These are phyloP conservation scores for Aspergillus sp. DNA, from an alignment of 2,329 filamentous ascomycete genomes.

Conservation along the genomic window DNA sequence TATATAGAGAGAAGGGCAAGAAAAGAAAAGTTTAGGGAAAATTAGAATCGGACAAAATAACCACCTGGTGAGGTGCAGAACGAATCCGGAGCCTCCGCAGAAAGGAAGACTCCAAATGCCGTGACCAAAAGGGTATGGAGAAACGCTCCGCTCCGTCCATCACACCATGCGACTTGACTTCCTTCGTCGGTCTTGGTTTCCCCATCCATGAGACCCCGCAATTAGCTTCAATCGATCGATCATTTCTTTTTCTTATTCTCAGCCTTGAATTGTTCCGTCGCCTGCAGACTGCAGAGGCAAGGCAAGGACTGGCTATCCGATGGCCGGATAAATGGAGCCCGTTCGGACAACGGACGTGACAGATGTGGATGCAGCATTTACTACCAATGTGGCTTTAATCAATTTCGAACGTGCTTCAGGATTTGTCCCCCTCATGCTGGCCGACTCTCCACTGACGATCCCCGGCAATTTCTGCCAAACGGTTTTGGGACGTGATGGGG, in stretches of 20 bases:
- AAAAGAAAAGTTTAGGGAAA: background rate
- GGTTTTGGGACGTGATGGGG: background rate
- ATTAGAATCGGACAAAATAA: background rate
- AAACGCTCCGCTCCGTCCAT: background rate
- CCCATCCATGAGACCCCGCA: background rate
- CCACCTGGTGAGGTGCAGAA: background rate
- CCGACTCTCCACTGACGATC: background rate
- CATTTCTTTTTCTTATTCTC: background rate
- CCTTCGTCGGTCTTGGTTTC: background rate
- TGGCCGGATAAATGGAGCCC: background rate
- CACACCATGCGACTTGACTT: background rate
- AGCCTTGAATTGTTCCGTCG: background rate
- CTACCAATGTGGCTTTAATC: background rate
- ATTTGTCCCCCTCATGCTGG: background rate
- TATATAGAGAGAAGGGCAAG: background rate
- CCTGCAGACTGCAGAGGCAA: background rate
- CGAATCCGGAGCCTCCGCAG: background rate
- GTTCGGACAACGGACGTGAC: background rate
- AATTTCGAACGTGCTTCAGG: background rate
- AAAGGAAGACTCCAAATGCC: background rate
- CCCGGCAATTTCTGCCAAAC: background rate
- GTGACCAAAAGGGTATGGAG: slow-evolving; percentile 9
- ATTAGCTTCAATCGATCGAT: background rate
- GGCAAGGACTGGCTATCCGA: background rate
- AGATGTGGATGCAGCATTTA: background rate